Conservation (phyloP, 2,329 filamentous ascomycete species). For the Epichloe brachyelytri region DNA sequence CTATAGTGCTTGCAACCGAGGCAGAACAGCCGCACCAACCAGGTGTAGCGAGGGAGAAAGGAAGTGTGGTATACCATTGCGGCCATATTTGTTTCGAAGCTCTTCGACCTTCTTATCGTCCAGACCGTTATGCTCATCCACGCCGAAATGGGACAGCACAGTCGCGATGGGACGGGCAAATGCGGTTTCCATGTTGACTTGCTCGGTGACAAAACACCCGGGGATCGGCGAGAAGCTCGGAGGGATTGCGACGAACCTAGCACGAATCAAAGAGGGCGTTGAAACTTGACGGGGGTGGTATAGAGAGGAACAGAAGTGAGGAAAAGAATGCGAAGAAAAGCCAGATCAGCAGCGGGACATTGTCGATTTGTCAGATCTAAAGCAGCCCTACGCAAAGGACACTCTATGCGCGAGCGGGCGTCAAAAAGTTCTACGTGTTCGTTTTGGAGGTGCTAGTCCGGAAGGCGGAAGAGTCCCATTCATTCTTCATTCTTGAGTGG, state of each 20-base stretch:
- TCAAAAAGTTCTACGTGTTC: slow-evolving; percentile 17
- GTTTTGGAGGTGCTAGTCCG: slow-evolving; percentile 9
- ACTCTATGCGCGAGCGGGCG: not conserved
- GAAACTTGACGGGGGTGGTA: not conserved
- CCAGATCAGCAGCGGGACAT: slow-evolving; percentile 12
- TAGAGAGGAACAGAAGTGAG: not conserved
- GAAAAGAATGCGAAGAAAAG: not conserved
- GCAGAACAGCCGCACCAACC: slow-evolving; percentile 3
- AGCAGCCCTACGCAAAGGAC: slow-evolving; percentile 10
- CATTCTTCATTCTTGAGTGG: slow-evolving; percentile 1
- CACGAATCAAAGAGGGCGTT: not conserved
- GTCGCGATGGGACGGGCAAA: slow-evolving; percentile 44
- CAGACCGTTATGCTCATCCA: slow-evolving; percentile 42
- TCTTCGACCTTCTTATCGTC: slow-evolving; percentile 44
- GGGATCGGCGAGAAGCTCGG: not conserved
- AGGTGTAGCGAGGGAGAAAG: not conserved
- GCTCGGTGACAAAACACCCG: slow-evolving; percentile 6
- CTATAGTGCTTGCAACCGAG: not conserved
- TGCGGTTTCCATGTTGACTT: slow-evolving; percentile 45
- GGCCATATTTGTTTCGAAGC: slow-evolving; percentile 46
- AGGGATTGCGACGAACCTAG: slow-evolving; percentile 3
- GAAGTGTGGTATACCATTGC: slow-evolving; percentile 43
- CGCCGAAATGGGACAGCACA: slow-evolving; percentile 46
- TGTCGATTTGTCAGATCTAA: slow-evolving; percentile 16
- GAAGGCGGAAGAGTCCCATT: slow-evolving; percentile 3